Evolutionary conservation across 768 basidiomycete species (phyloP).

Genomic region (Auricularia heimuer): DNA sequence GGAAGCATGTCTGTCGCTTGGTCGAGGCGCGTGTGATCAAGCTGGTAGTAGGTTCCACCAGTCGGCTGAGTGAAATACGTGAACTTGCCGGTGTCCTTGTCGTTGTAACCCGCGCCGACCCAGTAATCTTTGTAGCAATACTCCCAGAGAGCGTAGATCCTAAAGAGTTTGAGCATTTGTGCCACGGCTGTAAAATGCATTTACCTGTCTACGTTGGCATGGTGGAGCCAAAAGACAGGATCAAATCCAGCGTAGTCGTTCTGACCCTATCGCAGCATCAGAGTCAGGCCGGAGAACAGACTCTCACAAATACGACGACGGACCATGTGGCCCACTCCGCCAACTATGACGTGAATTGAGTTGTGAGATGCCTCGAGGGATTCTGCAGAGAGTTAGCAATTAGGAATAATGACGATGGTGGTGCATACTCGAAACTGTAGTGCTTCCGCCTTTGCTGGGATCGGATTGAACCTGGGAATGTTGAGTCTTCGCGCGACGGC

Average conservation of each 20-base stretch:
- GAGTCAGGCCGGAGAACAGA: background rate
- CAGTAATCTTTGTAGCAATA: constrained; percentile 21
- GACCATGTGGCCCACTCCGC: constrained; percentile 13
- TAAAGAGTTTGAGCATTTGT: background rate
- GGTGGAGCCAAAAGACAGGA: background rate
- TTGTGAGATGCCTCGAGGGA: constrained; percentile 2
- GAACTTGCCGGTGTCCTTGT: constrained; percentile 1
- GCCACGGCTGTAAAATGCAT: background rate
- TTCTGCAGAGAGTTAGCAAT: background rate
- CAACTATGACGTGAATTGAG: constrained; percentile 9
- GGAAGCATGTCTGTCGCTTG: background rate
- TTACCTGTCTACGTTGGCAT: background rate
- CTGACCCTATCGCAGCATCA: background rate
- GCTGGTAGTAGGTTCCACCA: background rate
- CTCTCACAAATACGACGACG: background rate
- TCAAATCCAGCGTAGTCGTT: constrained; percentile 3
- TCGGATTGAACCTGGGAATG: too few species aligned
- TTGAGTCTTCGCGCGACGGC: too few species aligned
- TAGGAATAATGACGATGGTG: background rate
- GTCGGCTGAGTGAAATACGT: background rate
- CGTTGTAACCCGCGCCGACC: constrained; percentile 18
- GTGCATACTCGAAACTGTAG: background rate
- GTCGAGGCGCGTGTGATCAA: background rate
- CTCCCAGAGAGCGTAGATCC: constrained; percentile 19
- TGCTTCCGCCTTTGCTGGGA: constrained; percentile 10